Percentiles rank a stretch among this genome's conserved stretches.
These are phyloP conservation scores for Zasmidium citrigriseum DNA, from an alignment of 2,329 filamentous ascomycete species.

Conservation along the genomic window DNA sequence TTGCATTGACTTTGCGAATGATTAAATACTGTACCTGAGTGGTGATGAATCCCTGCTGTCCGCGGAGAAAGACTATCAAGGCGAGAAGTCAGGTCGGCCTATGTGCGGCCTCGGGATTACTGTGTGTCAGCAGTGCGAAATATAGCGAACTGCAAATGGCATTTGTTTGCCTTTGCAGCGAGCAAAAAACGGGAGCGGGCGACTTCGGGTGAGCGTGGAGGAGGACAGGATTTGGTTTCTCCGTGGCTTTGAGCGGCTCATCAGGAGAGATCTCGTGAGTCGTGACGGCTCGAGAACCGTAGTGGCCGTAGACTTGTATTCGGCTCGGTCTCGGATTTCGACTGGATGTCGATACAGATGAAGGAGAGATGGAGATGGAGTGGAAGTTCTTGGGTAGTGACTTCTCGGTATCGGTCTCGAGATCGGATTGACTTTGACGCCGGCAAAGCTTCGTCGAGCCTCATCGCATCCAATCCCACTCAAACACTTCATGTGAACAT, in stretches of 20 bases:
- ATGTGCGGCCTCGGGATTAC: neutral
- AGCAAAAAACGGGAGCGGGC: neutral
- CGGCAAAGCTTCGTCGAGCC: neutral
- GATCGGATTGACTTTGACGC: neutral
- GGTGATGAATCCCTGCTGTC: neutral
- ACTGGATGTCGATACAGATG: no score
- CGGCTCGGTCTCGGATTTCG: no score
- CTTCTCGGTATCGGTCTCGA: neutral
- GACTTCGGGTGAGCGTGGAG: neutral
- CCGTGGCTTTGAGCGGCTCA: neutral
- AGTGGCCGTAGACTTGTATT: no score
- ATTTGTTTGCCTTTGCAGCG: neutral
- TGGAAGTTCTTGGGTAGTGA: neutral
- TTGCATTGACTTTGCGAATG: neutral
- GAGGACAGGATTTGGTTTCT: neutral
- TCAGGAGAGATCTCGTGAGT: neutral
- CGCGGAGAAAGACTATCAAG: neutral
- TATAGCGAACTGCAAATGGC: neutral
- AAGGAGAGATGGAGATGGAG: no score
- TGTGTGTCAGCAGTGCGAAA: neutral
- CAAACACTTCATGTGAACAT: neutral
- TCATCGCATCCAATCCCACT: neutral
- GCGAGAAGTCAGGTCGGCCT: neutral
- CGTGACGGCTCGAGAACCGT: no score
- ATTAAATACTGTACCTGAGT: neutral